Conservation (phyloP, 73 alveolate genomes). For the Paramecium bursaria region DNA sequence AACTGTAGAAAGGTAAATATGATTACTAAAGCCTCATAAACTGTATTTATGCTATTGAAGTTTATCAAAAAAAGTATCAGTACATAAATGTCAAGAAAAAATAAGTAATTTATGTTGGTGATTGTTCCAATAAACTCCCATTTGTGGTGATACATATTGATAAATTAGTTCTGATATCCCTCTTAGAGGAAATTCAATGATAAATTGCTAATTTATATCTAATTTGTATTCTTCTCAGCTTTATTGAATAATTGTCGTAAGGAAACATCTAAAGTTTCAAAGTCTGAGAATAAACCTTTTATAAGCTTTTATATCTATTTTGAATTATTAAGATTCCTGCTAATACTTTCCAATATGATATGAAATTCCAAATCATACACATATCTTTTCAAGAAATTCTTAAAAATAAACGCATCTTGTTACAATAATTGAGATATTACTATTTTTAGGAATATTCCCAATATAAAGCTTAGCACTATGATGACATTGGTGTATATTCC, state of each 20-base stretch:
- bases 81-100: slow-evolving; percentile 30
- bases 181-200: slow-evolving; percentile 1
- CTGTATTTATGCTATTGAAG: background rate
- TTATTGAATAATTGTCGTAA: background rate
- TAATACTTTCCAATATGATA: slow-evolving; percentile 1
- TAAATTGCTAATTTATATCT: slow-evolving; percentile 1
- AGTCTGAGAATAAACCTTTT: slow-evolving; percentile 7
- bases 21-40: background rate
- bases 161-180: background rate
- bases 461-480: too few species aligned
- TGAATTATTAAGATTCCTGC: background rate
- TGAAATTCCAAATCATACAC: slow-evolving; percentile 18
- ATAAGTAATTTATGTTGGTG: slow-evolving; percentile 23
- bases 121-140: slow-evolving; percentile 33
- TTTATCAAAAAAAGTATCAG: slow-evolving; percentile 9
- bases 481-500: too few species aligned
- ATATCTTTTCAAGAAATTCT: slow-evolving; percentile 40
- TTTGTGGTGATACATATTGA: slow-evolving; percentile 1
- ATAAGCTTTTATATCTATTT: slow-evolving; percentile 21
- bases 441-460: background rate
- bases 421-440: background rate
- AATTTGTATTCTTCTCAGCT: slow-evolving; percentile 16
- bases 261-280: slow-evolving; percentile 39
- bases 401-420: background rate
- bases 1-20: background rate